Percentiles rank a stretch among this genome's conserved stretches.
Evolutionary conservation across 306 rosid species (phyloP).

Genomic region (Arachis stenosperma): DNA sequence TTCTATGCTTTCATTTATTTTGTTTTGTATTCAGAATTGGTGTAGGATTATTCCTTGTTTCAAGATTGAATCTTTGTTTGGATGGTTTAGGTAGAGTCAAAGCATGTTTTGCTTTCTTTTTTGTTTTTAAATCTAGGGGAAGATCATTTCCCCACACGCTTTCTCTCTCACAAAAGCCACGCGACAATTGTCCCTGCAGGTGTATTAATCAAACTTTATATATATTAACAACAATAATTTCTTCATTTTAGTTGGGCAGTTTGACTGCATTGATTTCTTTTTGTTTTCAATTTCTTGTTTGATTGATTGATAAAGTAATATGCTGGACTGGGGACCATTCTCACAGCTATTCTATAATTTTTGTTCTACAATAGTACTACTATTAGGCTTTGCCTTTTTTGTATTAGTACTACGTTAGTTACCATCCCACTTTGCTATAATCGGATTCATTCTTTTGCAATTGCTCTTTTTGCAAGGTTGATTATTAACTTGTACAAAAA

Average conservation of each 20-base stretch:
- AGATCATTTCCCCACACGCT: no score
- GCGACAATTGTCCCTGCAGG: conserved; percentile 34
- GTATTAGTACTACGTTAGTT: no score
- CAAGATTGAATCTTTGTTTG: no score
- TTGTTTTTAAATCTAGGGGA: no score
- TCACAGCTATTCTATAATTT: conserved; percentile 47
- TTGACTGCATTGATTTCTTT: conserved; percentile 52
- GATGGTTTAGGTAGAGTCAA: no score
- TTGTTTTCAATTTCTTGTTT: conserved; percentile 36
- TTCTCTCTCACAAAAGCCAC: background rate
- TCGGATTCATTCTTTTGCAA: conserved; percentile 36
- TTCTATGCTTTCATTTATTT: no score
- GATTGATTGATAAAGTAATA: conserved; percentile 49
- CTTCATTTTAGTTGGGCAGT: conserved; percentile 58
- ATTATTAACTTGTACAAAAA: background rate
- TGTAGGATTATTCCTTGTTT: no score
- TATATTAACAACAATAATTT: conserved; percentile 38
- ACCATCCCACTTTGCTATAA: conserved; percentile 25
- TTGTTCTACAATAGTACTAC: conserved; percentile 1
- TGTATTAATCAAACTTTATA: conserved; percentile 71
- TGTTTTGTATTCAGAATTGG: no score
- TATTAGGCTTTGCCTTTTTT: no score
- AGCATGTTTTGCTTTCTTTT: no score
- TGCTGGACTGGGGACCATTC: conserved; percentile 44
- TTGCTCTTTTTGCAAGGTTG: background rate